phyloP scores from a whole-genome alignment of 192 early-diverging fungal species.

The Entomortierella beljakovae region DNA sequence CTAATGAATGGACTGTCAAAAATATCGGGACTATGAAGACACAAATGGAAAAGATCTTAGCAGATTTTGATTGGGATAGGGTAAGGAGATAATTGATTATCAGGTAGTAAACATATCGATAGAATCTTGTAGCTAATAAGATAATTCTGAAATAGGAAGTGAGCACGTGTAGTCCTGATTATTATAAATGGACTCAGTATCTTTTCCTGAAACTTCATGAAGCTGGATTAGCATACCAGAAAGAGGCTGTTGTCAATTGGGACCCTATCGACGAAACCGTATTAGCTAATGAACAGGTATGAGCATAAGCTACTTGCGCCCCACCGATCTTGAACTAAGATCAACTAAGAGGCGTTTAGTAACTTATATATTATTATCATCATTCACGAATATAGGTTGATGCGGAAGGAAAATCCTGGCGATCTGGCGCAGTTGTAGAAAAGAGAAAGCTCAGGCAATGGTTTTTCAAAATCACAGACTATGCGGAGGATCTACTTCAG shows the following conservation, averaged over 20 bases:
- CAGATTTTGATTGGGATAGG: slow-evolving; percentile 93
- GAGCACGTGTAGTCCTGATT: slow-evolving; percentile 85
- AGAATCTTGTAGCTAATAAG: background rate
- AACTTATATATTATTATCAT: too few species aligned
- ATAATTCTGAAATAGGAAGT: slow-evolving; percentile 70
- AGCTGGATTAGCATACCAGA: slow-evolving; percentile 87
- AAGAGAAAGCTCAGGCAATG: slow-evolving; percentile 88
- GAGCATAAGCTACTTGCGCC: background rate
- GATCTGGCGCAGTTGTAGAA: slow-evolving; percentile 94
- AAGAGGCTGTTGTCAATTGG: slow-evolving; percentile 95
- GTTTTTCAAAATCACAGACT: slow-evolving; percentile 91
- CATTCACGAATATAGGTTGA: too few species aligned
- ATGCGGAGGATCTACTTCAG: slow-evolving; percentile 82
- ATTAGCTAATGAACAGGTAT: slow-evolving; percentile 93
- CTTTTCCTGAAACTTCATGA: slow-evolving; percentile 85
- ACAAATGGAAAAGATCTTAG: slow-evolving; percentile 78
- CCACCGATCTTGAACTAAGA: too few species aligned
- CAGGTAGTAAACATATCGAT: background rate
- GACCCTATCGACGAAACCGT: slow-evolving; percentile 97
- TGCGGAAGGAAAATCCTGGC: slow-evolving; percentile 85
- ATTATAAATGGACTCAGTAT: slow-evolving; percentile 96
- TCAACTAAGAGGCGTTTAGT: too few species aligned
- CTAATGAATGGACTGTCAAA: slow-evolving; percentile 81
- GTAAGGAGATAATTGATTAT: slow-evolving; percentile 45
- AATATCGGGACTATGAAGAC: slow-evolving; percentile 90